Conservation (phyloP, 176 grass and related monocot species). For the Musa beccarii region DNA sequence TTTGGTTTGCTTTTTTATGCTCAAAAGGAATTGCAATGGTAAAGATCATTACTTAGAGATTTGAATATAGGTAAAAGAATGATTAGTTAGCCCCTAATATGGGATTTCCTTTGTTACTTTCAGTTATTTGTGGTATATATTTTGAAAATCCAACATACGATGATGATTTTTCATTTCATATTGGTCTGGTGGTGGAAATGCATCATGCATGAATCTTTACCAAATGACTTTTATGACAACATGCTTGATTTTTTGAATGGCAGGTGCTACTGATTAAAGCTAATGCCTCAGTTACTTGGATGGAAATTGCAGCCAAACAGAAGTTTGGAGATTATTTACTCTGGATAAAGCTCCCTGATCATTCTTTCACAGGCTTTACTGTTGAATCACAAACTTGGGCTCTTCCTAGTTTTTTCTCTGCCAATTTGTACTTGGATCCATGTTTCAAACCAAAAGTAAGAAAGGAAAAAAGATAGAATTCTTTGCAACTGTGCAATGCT, state of each 20-base stretch:
- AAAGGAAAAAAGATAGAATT: not conserved
- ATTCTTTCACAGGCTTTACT: not conserved
- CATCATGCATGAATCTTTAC: too few species aligned
- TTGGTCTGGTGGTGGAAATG: too few species aligned
- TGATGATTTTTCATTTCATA: too few species aligned
- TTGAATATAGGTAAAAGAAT: too few species aligned
- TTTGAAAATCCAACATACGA: too few species aligned
- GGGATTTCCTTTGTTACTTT: too few species aligned
- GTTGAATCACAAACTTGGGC: not conserved
- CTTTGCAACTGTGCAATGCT: not conserved
- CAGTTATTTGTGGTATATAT: too few species aligned
- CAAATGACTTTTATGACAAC: not conserved
- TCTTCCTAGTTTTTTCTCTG: not conserved
- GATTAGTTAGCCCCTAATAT: too few species aligned
- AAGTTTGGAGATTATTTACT: not conserved
- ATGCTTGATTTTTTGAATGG: not conserved
- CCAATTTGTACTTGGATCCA: not conserved
- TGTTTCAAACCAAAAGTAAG: not conserved
- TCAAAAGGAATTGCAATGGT: too few species aligned
- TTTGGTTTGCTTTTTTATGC: too few species aligned
- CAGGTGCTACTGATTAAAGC: not conserved
- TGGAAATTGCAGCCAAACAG: not conserved
- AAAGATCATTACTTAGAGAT: too few species aligned
- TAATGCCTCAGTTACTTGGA: not conserved
- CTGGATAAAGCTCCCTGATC: not conserved